Evolutionary conservation across 2,329 filamentous ascomycete genomes (phyloP).

Genomic region (Nothophoma quercina): DNA sequence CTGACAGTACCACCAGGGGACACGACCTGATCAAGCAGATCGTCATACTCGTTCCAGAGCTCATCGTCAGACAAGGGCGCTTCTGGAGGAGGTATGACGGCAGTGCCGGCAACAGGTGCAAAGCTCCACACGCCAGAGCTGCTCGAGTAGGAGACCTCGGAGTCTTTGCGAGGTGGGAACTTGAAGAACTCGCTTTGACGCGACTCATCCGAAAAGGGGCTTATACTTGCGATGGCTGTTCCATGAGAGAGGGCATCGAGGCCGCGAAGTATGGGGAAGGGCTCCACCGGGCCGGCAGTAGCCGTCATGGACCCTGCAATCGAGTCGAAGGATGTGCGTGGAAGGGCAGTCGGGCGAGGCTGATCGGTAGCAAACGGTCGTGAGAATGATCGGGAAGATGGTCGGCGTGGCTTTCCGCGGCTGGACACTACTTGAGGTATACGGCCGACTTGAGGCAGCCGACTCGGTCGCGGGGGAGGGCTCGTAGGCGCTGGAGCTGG

Average conservation of each 20-base stretch:
- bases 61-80: slow-evolving; percentile 80
- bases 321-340: slow-evolving; percentile 44
- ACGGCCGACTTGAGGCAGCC: slow-evolving; percentile 81
- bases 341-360: slow-evolving; percentile 46
- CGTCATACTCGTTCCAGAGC: slow-evolving; percentile 93
- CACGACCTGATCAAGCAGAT: slow-evolving; percentile 77
- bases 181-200: slow-evolving; percentile 71
- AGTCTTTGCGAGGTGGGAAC: slow-evolving; percentile 77
- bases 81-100: slow-evolving; percentile 68
- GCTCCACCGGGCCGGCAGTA: slow-evolving; percentile 39
- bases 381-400: slow-evolving; percentile 82
- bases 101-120: slow-evolving; percentile 64
- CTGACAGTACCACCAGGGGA: slow-evolving; percentile 39
- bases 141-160: slow-evolving; percentile 70
- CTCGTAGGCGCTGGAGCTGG: slow-evolving; percentile 35
- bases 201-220: slow-evolving; percentile 39
- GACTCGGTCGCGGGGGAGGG: slow-evolving; percentile 61
- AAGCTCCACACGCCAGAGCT: slow-evolving; percentile 69
- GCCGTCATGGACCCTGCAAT: slow-evolving; percentile 36
- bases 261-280: slow-evolving; percentile 47
- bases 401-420: slow-evolving; percentile 67
- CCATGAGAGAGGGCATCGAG: slow-evolving; percentile 45
- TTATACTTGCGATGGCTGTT: slow-evolving; percentile 49
- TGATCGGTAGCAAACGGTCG: slow-evolving; percentile 71
- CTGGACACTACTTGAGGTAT: slow-evolving; percentile 83